Percentiles rank a stretch among this genome's conserved stretches.
Evolutionary conservation across 73 alveolate genomes (phyloP).

Genomic region (Paramecium bursaria): DNA sequence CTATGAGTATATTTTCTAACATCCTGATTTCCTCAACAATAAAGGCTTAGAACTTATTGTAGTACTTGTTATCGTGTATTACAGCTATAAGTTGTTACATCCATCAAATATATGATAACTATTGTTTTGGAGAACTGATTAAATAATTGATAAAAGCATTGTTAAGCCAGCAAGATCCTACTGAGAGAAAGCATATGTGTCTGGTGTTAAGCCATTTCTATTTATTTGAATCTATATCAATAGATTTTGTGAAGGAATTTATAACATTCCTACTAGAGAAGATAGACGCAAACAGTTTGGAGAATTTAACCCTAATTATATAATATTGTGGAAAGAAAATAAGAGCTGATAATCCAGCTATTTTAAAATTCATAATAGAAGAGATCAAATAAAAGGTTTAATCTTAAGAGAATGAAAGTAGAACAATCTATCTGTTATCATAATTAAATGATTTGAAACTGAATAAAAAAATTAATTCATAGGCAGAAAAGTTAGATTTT

Average conservation of each 20-base stretch:
- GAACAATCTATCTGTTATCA: constrained; percentile 12
- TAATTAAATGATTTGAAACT: constrained; percentile 45
- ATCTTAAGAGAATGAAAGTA: not conserved
- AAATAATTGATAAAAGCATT: not conserved
- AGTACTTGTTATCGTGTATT: constrained; percentile 16
- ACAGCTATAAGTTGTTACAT: constrained; percentile 36
- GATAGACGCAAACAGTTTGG: constrained; percentile 11
- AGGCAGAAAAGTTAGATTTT: constrained; percentile 43
- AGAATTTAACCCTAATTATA: constrained; percentile 8
- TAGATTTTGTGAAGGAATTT: constrained; percentile 40
- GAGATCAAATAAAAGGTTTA: constrained; percentile 5
- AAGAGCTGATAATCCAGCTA: constrained; percentile 52
- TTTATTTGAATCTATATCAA: constrained; percentile 49
- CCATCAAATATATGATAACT: constrained; percentile 33
- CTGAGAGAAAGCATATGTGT: constrained; percentile 8
- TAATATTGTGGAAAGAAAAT: constrained; percentile 59
- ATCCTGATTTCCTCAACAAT: not conserved
- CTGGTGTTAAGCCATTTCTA: constrained; percentile 41
- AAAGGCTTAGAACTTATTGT: constrained; percentile 18
- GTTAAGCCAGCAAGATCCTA: not conserved
- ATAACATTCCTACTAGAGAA: not conserved
- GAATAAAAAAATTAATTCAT: constrained; percentile 18
- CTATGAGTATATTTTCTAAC: not conserved
- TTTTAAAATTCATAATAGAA: constrained; percentile 23
- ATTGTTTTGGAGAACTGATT: constrained; percentile 18